Base-by-base conservation (phyloP, 306 rosid species). In the Abrus precatorius region DNA sequence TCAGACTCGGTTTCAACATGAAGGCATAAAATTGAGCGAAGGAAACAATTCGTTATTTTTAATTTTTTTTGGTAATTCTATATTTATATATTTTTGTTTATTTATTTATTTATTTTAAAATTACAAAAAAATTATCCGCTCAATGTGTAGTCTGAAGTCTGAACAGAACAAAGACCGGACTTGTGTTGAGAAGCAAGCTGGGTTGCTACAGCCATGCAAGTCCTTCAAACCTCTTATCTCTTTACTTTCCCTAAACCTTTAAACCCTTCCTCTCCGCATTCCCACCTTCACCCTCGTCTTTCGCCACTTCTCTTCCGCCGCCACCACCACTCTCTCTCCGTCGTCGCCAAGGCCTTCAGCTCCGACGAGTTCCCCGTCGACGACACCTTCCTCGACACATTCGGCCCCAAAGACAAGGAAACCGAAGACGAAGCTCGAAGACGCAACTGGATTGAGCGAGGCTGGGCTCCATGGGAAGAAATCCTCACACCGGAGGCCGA, bases 381-480 rank as follows among this genome's bases (percentile, higher is more conserved):
- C 87, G 99, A 93, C 49, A 63, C 87, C 47, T 88, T 95, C 87
- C 61, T 85, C 44, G 76, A 89, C 64, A 86, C 86, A 0, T 88
- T 90, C 83, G 88, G 72, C 30, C 89, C 94, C 29, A 88, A 85
- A 56, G 89, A 87, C 82, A 82, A 91, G n/a, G 96, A 93, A 48
- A 71, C 98, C 14, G 99, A 95, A 41, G 98, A 95, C 32, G 97
- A 95, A 78, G 98, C 97, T 27, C 91, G 99, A 5, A 65, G 64
- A 8, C 92, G 91, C 66, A 91, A 93, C 90, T 95, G 99, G 99
- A 76, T 89, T 43, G 97, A 93, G 67, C 97, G 98, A 1, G 97
- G 98, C 1, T 95, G 99, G 99, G 99, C 98, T 20, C 99, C 99
- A 0, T 95, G 99, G 99, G 99, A 95, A 36, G 99, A 95, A 62